These are phyloP conservation scores for Rubia yunnanensis DNA, from an alignment of 257 asterid species.

Conservation along the genomic window DNA sequence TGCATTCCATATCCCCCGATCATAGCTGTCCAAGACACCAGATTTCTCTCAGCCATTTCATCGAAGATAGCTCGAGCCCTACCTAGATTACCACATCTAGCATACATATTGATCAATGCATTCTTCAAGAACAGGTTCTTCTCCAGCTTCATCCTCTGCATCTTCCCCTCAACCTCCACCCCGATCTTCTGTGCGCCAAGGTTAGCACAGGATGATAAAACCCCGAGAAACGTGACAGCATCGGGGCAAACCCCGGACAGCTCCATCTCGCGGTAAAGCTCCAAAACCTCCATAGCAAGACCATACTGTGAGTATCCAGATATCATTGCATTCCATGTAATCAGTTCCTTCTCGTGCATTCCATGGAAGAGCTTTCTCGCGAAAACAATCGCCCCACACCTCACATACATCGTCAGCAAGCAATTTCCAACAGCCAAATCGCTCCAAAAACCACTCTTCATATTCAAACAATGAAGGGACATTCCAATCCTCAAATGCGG, in stretches of 20 bases:
- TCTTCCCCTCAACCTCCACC: constrained; percentile 47
- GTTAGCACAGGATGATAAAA: constrained; percentile 77
- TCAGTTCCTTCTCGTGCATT: constrained; percentile 43
- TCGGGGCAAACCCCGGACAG: constrained; percentile 43
- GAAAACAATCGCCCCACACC: constrained; percentile 43
- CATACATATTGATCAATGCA: constrained; percentile 72
- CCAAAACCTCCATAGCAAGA: constrained; percentile 47
- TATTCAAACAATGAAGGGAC: constrained; percentile 49
- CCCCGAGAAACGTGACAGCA: constrained; percentile 75
- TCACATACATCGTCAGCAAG: constrained; percentile 71
- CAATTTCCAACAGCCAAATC: constrained; percentile 62
- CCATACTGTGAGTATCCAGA: constrained; percentile 88
- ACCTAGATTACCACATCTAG: constrained; percentile 74
- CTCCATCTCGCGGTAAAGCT: constrained; percentile 64
- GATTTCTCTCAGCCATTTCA: constrained; percentile 46
- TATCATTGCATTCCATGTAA: constrained; percentile 94
- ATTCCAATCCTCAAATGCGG: constrained; percentile 42
- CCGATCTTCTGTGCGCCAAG: constrained; percentile 68
- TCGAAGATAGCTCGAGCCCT: constrained; percentile 61
- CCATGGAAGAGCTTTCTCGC: constrained; percentile 56
- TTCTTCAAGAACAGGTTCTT: constrained; percentile 54
- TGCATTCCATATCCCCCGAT: constrained; percentile 87
- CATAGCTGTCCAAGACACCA: constrained; percentile 90
- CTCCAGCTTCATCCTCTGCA: constrained; percentile 29
- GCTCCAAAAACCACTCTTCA: constrained; percentile 36